Base-by-base conservation (phyloP, 257 asterid genomes). In the Solanum tarapatanum region DNA sequence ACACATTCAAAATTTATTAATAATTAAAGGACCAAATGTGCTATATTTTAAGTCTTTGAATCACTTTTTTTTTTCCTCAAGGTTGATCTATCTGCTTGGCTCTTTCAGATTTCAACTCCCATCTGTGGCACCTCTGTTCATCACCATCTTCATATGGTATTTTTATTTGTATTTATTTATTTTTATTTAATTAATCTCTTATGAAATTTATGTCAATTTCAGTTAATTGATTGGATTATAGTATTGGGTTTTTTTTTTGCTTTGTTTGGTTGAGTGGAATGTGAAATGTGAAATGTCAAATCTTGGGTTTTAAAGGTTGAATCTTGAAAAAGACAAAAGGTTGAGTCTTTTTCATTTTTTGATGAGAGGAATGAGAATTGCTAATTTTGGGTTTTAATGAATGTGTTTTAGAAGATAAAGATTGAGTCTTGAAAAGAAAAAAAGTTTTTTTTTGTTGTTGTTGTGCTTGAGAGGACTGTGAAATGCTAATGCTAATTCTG, bases 401-500 rank as follows among this genome's bases (percentile, higher is more conserved):
- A 77, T 24, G 62, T 41, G 83, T 75, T 11, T 2, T 75, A 36
- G 30, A 75, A 12, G 60, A 76, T 76, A 76, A 79, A 79, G 23
- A 23, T 41, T 14, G 37, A 79, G 16, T 79, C 84, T 43, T 24
- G 62, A 37, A 30, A 13, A 68, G 16, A 6, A 2, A 30, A 14
- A 70, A 60, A 17, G 3, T 33, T n/a, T 33, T 19, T 72, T 7
- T 16, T 17, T 39, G 8, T 23, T 17, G 0, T 17, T 17, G 23
- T 43, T 43, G n/a, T 55, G 64, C 64, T 55, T 73, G 28, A 4
- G 82, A 75, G 32, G 55, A 36, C 14, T 39, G 60, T 4, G 10
- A 76, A 37, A 76, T 76, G 23, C 83, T 48, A 36, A 75, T 75
- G 19, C 55, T 51, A 39, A 37, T 76, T 76, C 33, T 76, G 60